phyloP scores from a whole-genome alignment of 371 early-diverging fungal genomes.

The Fennellomyces sp. region DNA sequence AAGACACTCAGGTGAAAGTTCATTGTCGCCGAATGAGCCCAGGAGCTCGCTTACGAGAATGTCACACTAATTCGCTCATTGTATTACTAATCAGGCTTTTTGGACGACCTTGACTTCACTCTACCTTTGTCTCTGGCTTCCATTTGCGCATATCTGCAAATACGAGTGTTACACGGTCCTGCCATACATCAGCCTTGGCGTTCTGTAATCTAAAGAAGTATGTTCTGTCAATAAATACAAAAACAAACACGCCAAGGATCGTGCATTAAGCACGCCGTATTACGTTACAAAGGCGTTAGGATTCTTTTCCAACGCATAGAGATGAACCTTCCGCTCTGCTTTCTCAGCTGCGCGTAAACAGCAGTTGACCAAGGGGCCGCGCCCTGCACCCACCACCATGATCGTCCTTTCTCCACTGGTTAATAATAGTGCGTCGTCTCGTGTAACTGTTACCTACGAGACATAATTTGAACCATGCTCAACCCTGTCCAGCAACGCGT shows the following conservation, averaged over 20 bases:
- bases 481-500: slow-evolving; percentile 65
- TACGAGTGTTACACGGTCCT: slow-evolving; percentile 77
- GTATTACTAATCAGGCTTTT: too few relatives aligned
- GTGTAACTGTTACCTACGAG: slow-evolving; percentile 30
- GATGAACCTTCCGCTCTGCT: slow-evolving; percentile 62
- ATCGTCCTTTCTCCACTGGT: slow-evolving; percentile 58
- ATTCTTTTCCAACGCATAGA: slow-evolving; percentile 95
- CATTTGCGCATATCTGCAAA: slow-evolving; percentile 92
- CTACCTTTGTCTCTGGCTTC: slow-evolving; percentile 75
- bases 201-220: slow-evolving; percentile 64
- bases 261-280: too few relatives aligned
- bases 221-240: neutral
- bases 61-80: slow-evolving; percentile 62
- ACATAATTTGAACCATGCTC: slow-evolving; percentile 39
- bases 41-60: slow-evolving; percentile 91
- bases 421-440: neutral
- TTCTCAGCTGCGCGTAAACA: slow-evolving; percentile 78
- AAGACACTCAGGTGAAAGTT: slow-evolving; percentile 95
- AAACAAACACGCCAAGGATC: neutral
- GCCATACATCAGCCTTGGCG: slow-evolving; percentile 79
- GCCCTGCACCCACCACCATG: slow-evolving; percentile 85
- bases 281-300: slow-evolving; percentile 91
- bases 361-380: slow-evolving; percentile 84
- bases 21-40: slow-evolving; percentile 97
- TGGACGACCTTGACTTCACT: too few relatives aligned